phyloP scores from a whole-genome alignment of 1,139 yeast species.

The Yamadazyma triangularis region DNA sequence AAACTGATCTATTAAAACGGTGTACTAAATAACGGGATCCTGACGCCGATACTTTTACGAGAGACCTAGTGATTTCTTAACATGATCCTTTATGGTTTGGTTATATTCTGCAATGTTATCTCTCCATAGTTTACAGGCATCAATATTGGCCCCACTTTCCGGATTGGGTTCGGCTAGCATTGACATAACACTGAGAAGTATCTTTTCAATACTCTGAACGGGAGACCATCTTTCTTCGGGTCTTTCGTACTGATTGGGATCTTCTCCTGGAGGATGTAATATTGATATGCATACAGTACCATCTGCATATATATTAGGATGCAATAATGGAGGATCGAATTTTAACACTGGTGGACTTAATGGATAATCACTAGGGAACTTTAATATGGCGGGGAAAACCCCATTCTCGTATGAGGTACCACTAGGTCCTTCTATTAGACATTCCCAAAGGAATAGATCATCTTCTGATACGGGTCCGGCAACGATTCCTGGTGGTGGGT shows the following conservation, averaged over 20 bases:
- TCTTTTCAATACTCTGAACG: constrained; percentile 94
- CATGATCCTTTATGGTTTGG: constrained; percentile 59
- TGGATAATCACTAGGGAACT: constrained; percentile 91
- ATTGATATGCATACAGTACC: constrained; percentile 96
- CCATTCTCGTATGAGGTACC: constrained; percentile 94
- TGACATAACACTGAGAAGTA: constrained; percentile 83
- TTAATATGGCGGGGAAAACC: constrained; percentile 75
- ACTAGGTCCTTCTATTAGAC: constrained; percentile 88
- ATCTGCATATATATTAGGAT: constrained; percentile 90
- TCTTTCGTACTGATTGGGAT: constrained; percentile 89
- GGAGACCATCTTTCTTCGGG: constrained; percentile 99
- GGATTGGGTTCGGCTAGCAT: constrained; percentile 97
- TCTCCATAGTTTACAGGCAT: constrained; percentile 94
- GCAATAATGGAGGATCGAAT: constrained; percentile 81
- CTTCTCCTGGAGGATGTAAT: constrained; percentile 94
- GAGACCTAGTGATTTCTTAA: constrained; percentile 61
- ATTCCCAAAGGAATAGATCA: constrained; percentile 85
- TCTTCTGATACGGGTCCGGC: constrained; percentile 89
- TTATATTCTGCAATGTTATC: constrained; percentile 70
- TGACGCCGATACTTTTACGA: too few relatives aligned
- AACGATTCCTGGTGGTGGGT: constrained; percentile 91
- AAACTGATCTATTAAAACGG: too few relatives aligned
- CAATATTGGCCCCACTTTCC: constrained; percentile 95
- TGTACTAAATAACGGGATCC: too few relatives aligned
- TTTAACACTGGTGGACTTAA: constrained; percentile 82